Evolutionary conservation across 2,329 filamentous ascomycete species (phyloP), one percentile per base, ranked within the genome.

Genomic region (Chrysoporthe deuterocubensis): DNA sequence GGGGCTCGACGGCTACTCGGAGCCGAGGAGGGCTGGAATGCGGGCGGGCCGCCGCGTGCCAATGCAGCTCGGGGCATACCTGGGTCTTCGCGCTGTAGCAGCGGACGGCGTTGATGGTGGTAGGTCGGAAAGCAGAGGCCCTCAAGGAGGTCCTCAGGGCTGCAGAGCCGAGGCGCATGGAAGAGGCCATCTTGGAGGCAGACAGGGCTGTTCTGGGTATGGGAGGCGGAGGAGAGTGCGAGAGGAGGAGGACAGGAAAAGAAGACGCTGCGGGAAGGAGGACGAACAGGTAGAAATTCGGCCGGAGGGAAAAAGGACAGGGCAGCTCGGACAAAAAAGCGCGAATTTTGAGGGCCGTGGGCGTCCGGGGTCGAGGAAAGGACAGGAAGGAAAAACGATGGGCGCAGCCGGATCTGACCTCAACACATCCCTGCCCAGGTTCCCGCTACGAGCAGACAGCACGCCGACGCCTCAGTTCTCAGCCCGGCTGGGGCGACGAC

Each of bases 1-100:
- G 44, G 44, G 37, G 9, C 37, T 40, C 37, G 9, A 40, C 37
- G 37, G 37, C 37, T 6, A 4, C 37, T 40, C 26, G 26, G 26
- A 26, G 26, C 26, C 26, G 26, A 26, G 26, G 26, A 26, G 26
- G 26, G 26, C 26, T 26, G 26, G 26, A 26, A 26, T 26, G 26
- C 26, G 26, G 26, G 26, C 26, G 26, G 26, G 26, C 26, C 26
- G 26, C 26, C 26, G 26, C 26, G 26, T 2, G 8, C 16, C 11
- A 8, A 48, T 16, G 64, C 48, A 42, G 34, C 42, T 40, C n/a
- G 21, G 18, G 2, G 70, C 84, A 77, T 85, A 96, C 94, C 87
- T 94, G 90, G 75, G 91, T 88, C 89, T 97, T 97, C 74, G 93
- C 90, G 71, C 94, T 97, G 85, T 97, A 97, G 88, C 88, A 94